These are phyloP conservation scores for Xylariales sp. DNA, from an alignment of 2,329 filamentous ascomycete genomes.

Conservation along the genomic window DNA sequence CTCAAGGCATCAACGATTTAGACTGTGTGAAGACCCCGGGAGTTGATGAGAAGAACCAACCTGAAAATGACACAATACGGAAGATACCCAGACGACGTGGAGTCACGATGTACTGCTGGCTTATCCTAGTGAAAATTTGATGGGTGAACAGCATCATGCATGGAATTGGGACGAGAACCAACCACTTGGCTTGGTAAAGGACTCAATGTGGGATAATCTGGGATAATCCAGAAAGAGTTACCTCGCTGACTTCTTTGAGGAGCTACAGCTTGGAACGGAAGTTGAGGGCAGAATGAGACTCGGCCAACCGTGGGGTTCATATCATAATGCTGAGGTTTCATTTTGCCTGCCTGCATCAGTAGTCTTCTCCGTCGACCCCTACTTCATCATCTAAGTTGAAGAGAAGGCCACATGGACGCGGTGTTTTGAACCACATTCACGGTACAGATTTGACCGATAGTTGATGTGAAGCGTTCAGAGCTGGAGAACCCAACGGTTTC, in stretches of 20 bases:
- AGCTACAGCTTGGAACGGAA: constrained; percentile 6
- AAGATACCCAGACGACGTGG: neutral
- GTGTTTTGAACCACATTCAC: too few relatives aligned
- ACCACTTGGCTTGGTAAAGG: constrained; percentile 4
- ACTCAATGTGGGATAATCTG: constrained; percentile 3
- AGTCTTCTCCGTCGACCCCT: constrained; percentile 3
- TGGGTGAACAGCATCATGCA: too few relatives aligned
- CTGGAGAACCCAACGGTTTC: neutral
- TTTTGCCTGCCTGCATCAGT: constrained; percentile 7
- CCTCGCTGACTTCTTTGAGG: neutral
- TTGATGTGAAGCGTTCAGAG: neutral
- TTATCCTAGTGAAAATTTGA: too few relatives aligned
- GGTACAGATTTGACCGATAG: neutral
- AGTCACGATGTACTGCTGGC: too few relatives aligned
- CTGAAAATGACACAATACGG: constrained; percentile 2
- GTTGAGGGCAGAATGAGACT: constrained; percentile 1
- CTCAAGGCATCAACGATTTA: too few relatives aligned
- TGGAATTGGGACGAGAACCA: neutral
- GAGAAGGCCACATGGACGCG: neutral
- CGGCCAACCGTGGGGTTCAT: constrained; percentile 4
- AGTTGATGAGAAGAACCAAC: neutral
- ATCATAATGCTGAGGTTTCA: neutral
- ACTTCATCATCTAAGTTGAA: neutral
- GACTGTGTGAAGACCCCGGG: neutral
- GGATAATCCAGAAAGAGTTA: neutral